Percentiles rank a stretch among this genome's conserved stretches.
Evolutionary conservation across 2,329 filamentous ascomycete genomes (phyloP).

Genomic region (Colletotrichum liriopes): DNA sequence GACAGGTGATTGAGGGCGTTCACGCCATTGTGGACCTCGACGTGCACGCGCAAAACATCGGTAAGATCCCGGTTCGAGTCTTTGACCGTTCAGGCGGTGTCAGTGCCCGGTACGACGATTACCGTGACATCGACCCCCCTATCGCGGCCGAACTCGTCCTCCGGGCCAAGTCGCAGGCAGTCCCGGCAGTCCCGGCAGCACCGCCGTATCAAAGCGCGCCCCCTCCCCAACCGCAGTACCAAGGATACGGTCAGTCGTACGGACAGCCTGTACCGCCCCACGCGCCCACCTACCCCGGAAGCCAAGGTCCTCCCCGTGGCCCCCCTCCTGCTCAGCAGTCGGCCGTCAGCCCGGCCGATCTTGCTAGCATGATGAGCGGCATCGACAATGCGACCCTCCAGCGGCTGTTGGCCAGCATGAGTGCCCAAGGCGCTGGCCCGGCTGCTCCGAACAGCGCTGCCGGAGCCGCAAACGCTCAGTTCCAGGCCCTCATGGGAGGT

Average conservation of each 20-base stretch:
- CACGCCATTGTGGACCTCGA: conserved; percentile 86
- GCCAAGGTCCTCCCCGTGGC: conserved; percentile 43
- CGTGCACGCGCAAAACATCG: conserved; percentile 76
- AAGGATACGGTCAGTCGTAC: conserved; percentile 52
- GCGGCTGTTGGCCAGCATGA: conserved; percentile 71
- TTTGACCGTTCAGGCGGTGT: conserved; percentile 86
- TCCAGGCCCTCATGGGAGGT: conserved; percentile 63
- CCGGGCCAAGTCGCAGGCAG: conserved; percentile 71
- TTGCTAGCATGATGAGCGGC: conserved; percentile 76
- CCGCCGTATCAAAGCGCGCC: conserved; percentile 45
- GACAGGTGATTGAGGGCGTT: conserved; percentile 91
- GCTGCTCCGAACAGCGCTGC: conserved; percentile 39
- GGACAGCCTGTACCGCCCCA: conserved; percentile 46
- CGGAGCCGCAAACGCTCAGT: conserved; percentile 50
- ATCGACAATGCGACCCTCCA: conserved; percentile 81
- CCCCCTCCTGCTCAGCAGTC: conserved; percentile 46
- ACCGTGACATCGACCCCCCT: conserved; percentile 83
- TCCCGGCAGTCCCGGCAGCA: conserved; percentile 45
- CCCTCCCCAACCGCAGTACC: conserved; percentile 39
- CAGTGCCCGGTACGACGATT: conserved; percentile 87
- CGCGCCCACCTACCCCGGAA: conserved; percentile 34
- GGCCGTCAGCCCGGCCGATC: conserved; percentile 60
- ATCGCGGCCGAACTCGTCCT: conserved; percentile 87
- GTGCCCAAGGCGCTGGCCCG: conserved; percentile 44
- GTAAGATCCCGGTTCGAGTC: conserved; percentile 85